A percentile compares a stretch with the other conserved stretches of the same genome.
These are phyloP conservation scores for Xylariaceae sp. DNA, from an alignment of 2,329 filamentous ascomycete genomes.

Conservation along the genomic window DNA sequence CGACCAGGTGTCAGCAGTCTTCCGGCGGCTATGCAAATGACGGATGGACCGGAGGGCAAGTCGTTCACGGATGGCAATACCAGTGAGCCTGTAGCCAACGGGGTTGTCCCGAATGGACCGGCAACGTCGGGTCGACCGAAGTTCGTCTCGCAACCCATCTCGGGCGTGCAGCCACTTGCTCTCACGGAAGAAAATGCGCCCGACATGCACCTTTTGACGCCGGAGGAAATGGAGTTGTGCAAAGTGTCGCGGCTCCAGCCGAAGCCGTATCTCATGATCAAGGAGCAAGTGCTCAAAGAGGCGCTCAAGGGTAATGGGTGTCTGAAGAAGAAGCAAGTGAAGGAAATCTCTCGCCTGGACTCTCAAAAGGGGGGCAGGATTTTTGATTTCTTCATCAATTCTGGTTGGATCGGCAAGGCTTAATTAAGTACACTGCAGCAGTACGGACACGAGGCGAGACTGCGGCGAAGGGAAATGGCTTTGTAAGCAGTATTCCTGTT, in stretches of 20 bases:
- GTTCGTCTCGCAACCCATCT: conserved; percentile 51
- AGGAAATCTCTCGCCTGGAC: conserved; percentile 79
- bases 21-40: conserved; percentile 23
- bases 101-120: conserved; percentile 38
- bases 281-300: conserved; percentile 86
- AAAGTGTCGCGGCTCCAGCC: conserved; percentile 78
- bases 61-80: conserved; percentile 48
- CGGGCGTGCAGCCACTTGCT: conserved; percentile 58
- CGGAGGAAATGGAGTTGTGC: conserved; percentile 82
- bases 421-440: conserved; percentile 32
- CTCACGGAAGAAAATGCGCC: conserved; percentile 71
- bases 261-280: conserved; percentile 92
- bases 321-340: conserved; percentile 90
- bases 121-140: conserved; percentile 44
- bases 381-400: conserved; percentile 92
- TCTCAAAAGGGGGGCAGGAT: conserved; percentile 77
- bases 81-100: conserved; percentile 30
- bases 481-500: background rate
- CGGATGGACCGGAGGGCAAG: conserved; percentile 41
- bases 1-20: conserved; percentile 40
- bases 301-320: conserved; percentile 81
- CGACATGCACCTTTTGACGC: conserved; percentile 79
- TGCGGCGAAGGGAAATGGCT: no score
- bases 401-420: conserved; percentile 85
- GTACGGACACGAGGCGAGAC: no score